These are phyloP conservation scores for Xylaria intraflava DNA, from an alignment of 495 filamentous ascomycete genomes.

Conservation along the genomic window DNA sequence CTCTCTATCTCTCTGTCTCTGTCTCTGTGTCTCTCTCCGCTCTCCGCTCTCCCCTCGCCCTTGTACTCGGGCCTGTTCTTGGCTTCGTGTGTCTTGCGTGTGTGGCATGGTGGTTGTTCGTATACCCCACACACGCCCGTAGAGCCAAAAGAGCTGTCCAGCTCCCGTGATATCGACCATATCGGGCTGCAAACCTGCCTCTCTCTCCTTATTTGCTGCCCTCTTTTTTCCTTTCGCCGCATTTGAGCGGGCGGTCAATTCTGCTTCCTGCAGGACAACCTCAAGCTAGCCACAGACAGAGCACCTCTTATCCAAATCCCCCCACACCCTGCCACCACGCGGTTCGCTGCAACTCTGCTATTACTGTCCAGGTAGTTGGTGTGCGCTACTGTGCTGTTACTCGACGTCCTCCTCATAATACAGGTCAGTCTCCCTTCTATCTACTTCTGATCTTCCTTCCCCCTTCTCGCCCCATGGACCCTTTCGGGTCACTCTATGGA, in stretches of 20 bases:
- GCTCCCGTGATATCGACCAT: slow-evolving; percentile 24
- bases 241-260: slow-evolving; percentile 28
- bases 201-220: slow-evolving; percentile 29
- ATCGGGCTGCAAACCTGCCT: slow-evolving; percentile 25
- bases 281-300: slow-evolving; percentile 29
- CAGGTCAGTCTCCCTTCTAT: slow-evolving; percentile 37
- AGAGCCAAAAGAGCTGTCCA: slow-evolving; percentile 9
- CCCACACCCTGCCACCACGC: slow-evolving; percentile 29
- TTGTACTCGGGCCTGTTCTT: background rate
- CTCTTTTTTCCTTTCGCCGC: slow-evolving; percentile 29
- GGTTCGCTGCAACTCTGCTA: slow-evolving; percentile 29
- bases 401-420: slow-evolving; percentile 30
- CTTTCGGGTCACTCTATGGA: slow-evolving; percentile 27
- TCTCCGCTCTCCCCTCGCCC: background rate
- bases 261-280: slow-evolving; percentile 24
- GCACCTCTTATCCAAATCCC: slow-evolving; percentile 21
- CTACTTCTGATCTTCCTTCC: slow-evolving; percentile 20
- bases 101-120: slow-evolving; percentile 5
- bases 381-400: slow-evolving; percentile 27
- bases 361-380: slow-evolving; percentile 7
- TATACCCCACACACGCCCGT: slow-evolving; percentile 25
- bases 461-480: slow-evolving; percentile 31
- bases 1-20: background rate
- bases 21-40: background rate
- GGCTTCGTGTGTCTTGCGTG: slow-evolving; percentile 7